Evolutionary conservation across 805 yeast genomes (phyloP), one percentile per base, ranked within the genome.

Genomic region (Yamadazyma ubonensis): DNA sequence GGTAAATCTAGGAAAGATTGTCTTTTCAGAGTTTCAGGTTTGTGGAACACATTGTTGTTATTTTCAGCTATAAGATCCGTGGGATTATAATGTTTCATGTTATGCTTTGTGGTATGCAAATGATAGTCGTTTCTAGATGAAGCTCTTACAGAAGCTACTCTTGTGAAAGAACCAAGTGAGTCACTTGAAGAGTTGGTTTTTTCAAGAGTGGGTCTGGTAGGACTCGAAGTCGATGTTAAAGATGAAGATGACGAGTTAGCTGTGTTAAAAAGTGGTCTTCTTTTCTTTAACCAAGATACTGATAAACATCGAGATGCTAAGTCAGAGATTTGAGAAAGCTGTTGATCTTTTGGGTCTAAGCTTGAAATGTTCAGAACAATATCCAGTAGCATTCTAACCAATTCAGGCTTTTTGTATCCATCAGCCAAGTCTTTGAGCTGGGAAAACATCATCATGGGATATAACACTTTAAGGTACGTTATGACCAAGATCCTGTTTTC

Each of bases 401-500:
- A 52, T 37, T 78, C 83, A 0, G 65, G 70, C 14, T 63, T 67
- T 51, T 86, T 83, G 58, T 88, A 86, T 6, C 68, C 67, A 2
- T 78, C 74, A 1, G 61, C 59, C 10, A 71, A 56, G 15, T 67
- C 70, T 18, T 41, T 47, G 39, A 88, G 63, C 50, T 83, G 86
- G 1, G 91, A 75, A 50, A 79, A 79, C 42, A 75, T 67, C 22
- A 90, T 59, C 52, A 90, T 61, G 1, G 95, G 95, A 46, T 78
- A 71, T 21, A 91, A 51, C 2, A 89, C 88, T 41, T 93, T 71
- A 29, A 90, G 61, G 52, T 83, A 88, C 2, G 71, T 62, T 19
- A 67, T 46, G 5, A 63, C 55, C 25, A 69, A 46, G 15, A 59
- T 45, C 8, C 88, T 78, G 53, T 82, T 81, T 39, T 86, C 77